A percentile compares a stretch with the other conserved stretches of the same genome.
phyloP scores from a whole-genome alignment of 1,284 basidiomycete species.

The Cryptococcus floricola region DNA sequence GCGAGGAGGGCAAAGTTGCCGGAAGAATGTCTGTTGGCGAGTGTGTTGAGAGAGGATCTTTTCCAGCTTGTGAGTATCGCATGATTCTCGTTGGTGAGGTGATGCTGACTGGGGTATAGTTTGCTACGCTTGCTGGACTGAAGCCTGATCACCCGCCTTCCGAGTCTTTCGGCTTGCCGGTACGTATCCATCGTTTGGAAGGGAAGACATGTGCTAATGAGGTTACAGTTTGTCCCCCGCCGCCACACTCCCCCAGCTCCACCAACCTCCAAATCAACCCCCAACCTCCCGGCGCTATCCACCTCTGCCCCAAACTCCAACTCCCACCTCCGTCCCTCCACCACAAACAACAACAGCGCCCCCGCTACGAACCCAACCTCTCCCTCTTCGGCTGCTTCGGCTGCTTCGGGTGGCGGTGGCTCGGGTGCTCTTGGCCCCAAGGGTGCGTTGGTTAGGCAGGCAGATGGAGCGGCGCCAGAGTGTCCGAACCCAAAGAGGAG shows the following conservation, averaged over 20 bases:
- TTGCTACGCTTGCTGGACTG: slow-evolving; percentile 34
- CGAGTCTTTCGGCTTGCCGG: slow-evolving; percentile 33
- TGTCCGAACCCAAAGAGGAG: slow-evolving; percentile 42
- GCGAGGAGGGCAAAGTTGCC: slow-evolving; percentile 23
- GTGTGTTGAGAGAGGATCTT: slow-evolving; percentile 36
- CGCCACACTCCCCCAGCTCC: slow-evolving; percentile 6
- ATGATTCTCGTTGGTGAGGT: not conserved
- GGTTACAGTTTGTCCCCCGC: slow-evolving; percentile 10
- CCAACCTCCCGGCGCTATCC: slow-evolving; percentile 22
- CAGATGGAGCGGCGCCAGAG: slow-evolving; percentile 33
- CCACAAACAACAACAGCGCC: not conserved
- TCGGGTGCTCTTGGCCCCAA: slow-evolving; percentile 9
- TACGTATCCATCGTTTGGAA: slow-evolving; percentile 6
- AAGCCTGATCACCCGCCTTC: slow-evolving; percentile 33
- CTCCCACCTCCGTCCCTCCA: slow-evolving; percentile 3
- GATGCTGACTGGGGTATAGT: slow-evolving; percentile 12
- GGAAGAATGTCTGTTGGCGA: slow-evolving; percentile 23
- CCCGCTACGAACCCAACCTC: not conserved
- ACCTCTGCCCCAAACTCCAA: slow-evolving; percentile 10
- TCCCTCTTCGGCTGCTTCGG: too few species aligned
- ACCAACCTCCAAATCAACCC: slow-evolving; percentile 28
- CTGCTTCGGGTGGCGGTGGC: too few species aligned
- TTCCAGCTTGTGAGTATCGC: slow-evolving; percentile 22
- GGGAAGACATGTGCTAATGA: not conserved
- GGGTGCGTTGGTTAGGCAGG: slow-evolving; percentile 33